Evolutionary conservation across 176 grass and related monocot genomes (phyloP).

Genomic region (Elaeis guineensis): DNA sequence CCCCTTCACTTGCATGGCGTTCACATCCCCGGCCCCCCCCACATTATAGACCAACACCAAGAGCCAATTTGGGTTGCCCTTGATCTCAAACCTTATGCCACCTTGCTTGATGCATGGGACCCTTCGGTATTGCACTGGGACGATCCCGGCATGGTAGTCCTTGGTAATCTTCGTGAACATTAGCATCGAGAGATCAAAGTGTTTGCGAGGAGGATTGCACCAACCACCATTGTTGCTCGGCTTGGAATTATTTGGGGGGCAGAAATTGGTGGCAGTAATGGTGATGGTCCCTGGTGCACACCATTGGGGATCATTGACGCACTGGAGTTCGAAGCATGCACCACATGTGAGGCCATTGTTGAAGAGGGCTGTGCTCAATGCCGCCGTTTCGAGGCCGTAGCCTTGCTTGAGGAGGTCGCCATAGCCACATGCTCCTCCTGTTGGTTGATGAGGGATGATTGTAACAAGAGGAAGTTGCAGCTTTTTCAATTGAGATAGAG

Average conservation of each 20-base stretch:
- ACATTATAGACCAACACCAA: slow-evolving; percentile 36
- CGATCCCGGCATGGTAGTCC: slow-evolving; percentile 22
- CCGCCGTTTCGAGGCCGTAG: slow-evolving; percentile 30
- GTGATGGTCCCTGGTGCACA: slow-evolving; percentile 14
- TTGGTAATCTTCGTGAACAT: slow-evolving; percentile 25
- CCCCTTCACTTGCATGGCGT: slow-evolving; percentile 18
- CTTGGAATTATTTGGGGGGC: slow-evolving; percentile 16
- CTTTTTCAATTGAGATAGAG: too few species aligned
- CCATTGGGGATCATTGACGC: slow-evolving; percentile 21
- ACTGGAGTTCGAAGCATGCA: slow-evolving; percentile 29
- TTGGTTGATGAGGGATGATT: background rate
- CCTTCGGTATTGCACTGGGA: slow-evolving; percentile 27
- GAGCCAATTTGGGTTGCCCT: slow-evolving; percentile 30
- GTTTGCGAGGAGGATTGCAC: slow-evolving; percentile 28
- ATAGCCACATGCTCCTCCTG: slow-evolving; percentile 28
- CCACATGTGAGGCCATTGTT: slow-evolving; percentile 30
- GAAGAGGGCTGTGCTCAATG: slow-evolving; percentile 36
- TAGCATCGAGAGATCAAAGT: slow-evolving; percentile 28
- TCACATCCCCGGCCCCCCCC: slow-evolving; percentile 22
- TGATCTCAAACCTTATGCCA: slow-evolving; percentile 19
- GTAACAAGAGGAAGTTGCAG: too few species aligned
- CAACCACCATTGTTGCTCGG: slow-evolving; percentile 19
- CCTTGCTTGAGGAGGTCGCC: slow-evolving; percentile 25
- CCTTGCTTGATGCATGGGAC: slow-evolving; percentile 22
- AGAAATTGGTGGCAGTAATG: slow-evolving; percentile 28